phyloP scores from a whole-genome alignment of 306 rosid genomes.

The Gynostemma pentaphyllum region DNA sequence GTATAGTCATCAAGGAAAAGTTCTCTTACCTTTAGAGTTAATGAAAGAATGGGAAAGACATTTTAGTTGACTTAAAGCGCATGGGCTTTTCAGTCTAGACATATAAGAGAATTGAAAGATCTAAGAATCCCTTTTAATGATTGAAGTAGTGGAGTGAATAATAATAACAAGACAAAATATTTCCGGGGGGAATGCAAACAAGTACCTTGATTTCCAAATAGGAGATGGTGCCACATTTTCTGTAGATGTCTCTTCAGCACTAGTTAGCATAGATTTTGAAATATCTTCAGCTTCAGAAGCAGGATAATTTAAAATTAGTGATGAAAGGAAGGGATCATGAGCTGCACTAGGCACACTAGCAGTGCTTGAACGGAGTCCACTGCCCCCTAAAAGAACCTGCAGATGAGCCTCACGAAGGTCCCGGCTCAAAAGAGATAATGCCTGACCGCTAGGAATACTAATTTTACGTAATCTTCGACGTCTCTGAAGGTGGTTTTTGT shows the following conservation, averaged over 20 bases:
- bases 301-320: constrained; percentile 79
- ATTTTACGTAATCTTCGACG: constrained; percentile 76
- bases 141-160: not conserved
- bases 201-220: constrained; percentile 88
- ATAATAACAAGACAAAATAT: not conserved
- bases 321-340: constrained; percentile 77
- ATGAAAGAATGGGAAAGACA: not conserved
- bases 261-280: constrained; percentile 65
- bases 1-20: not conserved
- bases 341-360: constrained; percentile 42
- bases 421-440: constrained; percentile 65
- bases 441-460: constrained; percentile 72
- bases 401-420: constrained; percentile 99
- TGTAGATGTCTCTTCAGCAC: constrained; percentile 43
- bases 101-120: not conserved
- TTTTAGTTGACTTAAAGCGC: not conserved
- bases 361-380: constrained; percentile 52
- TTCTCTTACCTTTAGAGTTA: not conserved
- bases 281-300: constrained; percentile 81
- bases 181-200: not conserved
- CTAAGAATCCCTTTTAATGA: not conserved
- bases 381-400: constrained; percentile 78
- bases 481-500: constrained; percentile 77
- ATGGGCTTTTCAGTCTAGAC: not conserved
- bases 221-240: constrained; percentile 39